Base-by-base conservation (phyloP, 148 eudicot species). In the Camellia lanceoleosa region DNA sequence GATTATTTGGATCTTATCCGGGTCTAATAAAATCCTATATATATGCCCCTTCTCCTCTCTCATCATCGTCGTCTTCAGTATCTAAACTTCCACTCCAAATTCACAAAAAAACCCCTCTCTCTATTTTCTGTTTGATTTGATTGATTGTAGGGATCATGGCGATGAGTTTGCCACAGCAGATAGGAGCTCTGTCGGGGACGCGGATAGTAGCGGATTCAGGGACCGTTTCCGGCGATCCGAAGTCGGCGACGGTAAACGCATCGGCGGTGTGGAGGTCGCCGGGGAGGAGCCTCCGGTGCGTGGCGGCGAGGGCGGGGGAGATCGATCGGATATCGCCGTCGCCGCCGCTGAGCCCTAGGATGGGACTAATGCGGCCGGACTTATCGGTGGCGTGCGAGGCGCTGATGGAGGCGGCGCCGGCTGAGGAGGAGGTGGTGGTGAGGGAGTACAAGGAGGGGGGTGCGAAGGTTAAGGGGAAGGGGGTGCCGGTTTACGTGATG, bases 401-500 rank as follows among this genome's bases (percentile, higher is more conserved):
- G 66, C 82, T 89, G 66, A 88, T 84, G 83, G 85, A 83, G 49
- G 65, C 73, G 30, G 15, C 58, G 69, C 12, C 43, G 73, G 79
- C 52, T 4, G 52, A 49, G 52, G 52, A 49, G 52, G 52, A 11
- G 60, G 79, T 3, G 41, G 64, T 43, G 72, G 78, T 52, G 55
- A 82, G 78, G 58, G 84, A 84, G 82, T 60, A 84, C 58, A 81
- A 16, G 58, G 67, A 41, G 16, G 75, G 66, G 20, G 74, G 77
- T 5, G 75, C 38, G 73, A 73, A 16, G 78, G 79, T 4, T 5
- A 78, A 69, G 84, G 78, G 42, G 74, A 81, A 81, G 14, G 95
- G 98, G n/a, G 98, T 94, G 58, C 98, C 98, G 68, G 97, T 94
- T 65, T 94, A 77, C 41, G 98, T 94, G 80, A 94, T 94, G 98